Base-by-base conservation (phyloP, 2,329 filamentous ascomycete genomes). In the Colletotrichum melonis region DNA sequence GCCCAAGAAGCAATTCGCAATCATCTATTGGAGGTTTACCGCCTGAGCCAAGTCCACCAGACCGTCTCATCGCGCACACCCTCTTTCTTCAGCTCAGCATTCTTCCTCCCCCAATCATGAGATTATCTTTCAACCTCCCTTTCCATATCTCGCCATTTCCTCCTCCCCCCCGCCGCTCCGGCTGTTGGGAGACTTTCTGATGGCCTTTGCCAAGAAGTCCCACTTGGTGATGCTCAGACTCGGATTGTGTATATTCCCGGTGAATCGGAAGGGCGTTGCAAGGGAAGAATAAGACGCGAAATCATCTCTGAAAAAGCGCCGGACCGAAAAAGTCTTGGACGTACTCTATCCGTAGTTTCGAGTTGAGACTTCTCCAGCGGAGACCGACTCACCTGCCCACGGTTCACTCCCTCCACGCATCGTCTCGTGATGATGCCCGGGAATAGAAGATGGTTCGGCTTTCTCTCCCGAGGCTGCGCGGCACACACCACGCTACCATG, bases 41-140 rank as follows among this genome's bases (percentile, higher is more conserved):
- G n/a, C n/a, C 26, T 49, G 42, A 30, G 19, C 59, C 49, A 42
- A 26, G 54, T n/a, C 66, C 24, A 60, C 59, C 46, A 59, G 58
- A 32, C 56, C 66, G 67, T 62, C 66, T 70, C 60, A 65, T 60
- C 55, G 14, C 11, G 5, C 60, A 73, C 70, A 73, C 70, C 70
- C 42, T 65, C 55, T 70, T 38, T 26, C 26, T 49, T n/a, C 12
- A 46, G 30, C n/a, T n/a, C 11, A 16, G 38, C 32, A 55, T 63
- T 55, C 60, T n/a, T n/a, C 19, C 35, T 12, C 38, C 14, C 35
- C 7, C 38, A 49, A 32, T 55, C 63, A 22, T 3, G 5, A 46
- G 42, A 42, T 60, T 55, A 49, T 28, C 54, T 60, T 7, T 19
- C 14, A 42, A 14, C 11, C 52, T 72, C 30, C 57, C 57, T 67